Evolutionary conservation across 129 eudicot genomes (phyloP).

Genomic region (Pittosporum tobira): DNA sequence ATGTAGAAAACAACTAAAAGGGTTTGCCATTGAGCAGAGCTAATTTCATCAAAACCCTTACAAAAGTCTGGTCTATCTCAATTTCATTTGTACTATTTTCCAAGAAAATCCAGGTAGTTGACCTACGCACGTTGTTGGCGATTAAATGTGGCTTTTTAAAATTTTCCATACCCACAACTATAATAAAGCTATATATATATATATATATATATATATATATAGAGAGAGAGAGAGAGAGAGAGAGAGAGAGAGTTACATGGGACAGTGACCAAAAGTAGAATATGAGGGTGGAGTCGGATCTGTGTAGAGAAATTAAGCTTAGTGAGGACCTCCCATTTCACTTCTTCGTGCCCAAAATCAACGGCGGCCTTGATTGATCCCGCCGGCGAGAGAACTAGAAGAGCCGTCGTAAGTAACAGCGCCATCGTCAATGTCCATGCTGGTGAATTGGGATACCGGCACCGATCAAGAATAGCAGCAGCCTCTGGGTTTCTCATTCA

Average conservation of each 20-base stretch:
- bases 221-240: slow-evolving; percentile 1
- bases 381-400: slow-evolving; percentile 13
- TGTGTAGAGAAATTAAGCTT: slow-evolving; percentile 65
- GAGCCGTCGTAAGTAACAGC: neutral
- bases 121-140: neutral
- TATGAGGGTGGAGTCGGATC: slow-evolving; percentile 61
- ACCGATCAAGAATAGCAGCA: neutral
- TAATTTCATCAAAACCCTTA: no score
- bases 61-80: neutral
- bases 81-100: no score
- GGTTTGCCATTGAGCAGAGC: no score
- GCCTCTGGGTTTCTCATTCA: slow-evolving; percentile 7
- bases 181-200: no score
- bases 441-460: neutral
- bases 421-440: neutral
- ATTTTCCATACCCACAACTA: neutral
- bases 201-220: no score
- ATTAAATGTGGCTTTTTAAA: neutral
- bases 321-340: slow-evolving; percentile 65
- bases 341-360: slow-evolving; percentile 11
- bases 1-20: no score
- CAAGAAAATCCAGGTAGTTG: neutral
- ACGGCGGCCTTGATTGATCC: slow-evolving; percentile 24
- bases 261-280: slow-evolving; percentile 65
- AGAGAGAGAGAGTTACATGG: slow-evolving; percentile 48